phyloP scores from a whole-genome alignment of 208 protist species.

The Blechomonas ayalai region DNA sequence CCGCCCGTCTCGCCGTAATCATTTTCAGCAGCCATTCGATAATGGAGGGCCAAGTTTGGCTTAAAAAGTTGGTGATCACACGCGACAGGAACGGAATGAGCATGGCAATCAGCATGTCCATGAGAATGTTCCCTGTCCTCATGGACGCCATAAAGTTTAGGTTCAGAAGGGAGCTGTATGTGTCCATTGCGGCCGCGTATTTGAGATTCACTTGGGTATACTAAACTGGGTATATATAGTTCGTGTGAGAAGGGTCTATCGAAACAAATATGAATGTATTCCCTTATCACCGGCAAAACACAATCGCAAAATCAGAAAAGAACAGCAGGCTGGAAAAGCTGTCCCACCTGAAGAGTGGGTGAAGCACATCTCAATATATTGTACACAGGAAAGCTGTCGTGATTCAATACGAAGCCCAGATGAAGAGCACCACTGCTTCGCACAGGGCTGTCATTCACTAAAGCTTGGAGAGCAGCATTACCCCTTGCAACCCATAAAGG shows the following conservation, averaged over 20 bases:
- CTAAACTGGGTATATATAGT: no score
- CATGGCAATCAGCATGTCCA: slow-evolving; percentile 77
- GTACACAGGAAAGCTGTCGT: no score
- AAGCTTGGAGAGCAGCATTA: slow-evolving; percentile 8
- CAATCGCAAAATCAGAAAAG: no score
- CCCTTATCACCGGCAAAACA: no score
- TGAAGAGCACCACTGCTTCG: no score
- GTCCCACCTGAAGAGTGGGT: no score
- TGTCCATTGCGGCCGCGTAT: slow-evolving; percentile 51
- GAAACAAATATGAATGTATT: no score
- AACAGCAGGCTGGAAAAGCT: no score
- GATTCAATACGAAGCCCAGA: no score
- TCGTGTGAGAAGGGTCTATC: no score
- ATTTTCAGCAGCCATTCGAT: slow-evolving; percentile 13
- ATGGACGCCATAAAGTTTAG: slow-evolving; percentile 85
- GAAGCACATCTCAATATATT: no score
- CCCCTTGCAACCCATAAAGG: not conserved
- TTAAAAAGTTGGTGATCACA: slow-evolving; percentile 34
- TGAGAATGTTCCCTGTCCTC: slow-evolving; percentile 70
- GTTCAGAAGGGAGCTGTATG: slow-evolving; percentile 70
- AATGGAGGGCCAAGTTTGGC: slow-evolving; percentile 32
- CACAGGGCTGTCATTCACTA: slow-evolving; percentile 1
- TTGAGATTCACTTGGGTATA: not conserved
- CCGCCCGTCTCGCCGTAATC: slow-evolving; percentile 11
- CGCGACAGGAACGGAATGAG: slow-evolving; percentile 64